Evolutionary conservation across 306 rosid species (phyloP), one percentile per base, ranked within the genome.

Genomic region (Trichosanthes truncata): DNA sequence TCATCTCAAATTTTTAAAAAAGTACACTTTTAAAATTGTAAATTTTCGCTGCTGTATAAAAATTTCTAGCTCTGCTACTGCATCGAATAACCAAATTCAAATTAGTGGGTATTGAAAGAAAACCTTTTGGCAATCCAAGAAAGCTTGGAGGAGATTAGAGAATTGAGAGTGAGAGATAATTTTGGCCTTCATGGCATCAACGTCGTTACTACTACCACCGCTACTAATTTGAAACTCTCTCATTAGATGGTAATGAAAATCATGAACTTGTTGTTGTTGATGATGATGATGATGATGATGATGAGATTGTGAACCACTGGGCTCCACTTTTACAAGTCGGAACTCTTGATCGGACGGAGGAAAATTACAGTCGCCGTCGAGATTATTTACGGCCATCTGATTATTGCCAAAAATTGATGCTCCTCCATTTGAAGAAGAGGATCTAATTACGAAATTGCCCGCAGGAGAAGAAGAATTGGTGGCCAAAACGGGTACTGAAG

Each of bases 61-160:
- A n/a, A n/a, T n/a, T n/a, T n/a, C n/a, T n/a, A n/a, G n/a, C n/a
- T n/a, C n/a, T n/a, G n/a, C 33, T 29, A 1, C 33, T 29, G 33
- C 1, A 29, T 2, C 1, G 33, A 29, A 52, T 4, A 52, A 13
- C 17, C 23, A 52, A 6, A 52, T 14, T 3, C 1, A 52, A 52
- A 20, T 52, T 10, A 0, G 3, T 46, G 21, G 59, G 21, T 18
- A 4, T 0, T 52, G 59, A 35, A 5, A 21, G 4, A 3, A 7
- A 79, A 95, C 99, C 93, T 90, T 95, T 80, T 95, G 97, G 84
- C 97, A 95, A 88, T 95, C 97, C 90, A 95, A 89, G 90, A 87
- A 95, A 79, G 99, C 99, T 76, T 91, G 87, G 60, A 95, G 73
- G 77, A 95, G 91, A 79, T 84, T 93, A 21, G 97, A 89, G 83